phyloP scores from a whole-genome alignment of 768 basidiomycete genomes.

The Guyanaporus albipodus region DNA sequence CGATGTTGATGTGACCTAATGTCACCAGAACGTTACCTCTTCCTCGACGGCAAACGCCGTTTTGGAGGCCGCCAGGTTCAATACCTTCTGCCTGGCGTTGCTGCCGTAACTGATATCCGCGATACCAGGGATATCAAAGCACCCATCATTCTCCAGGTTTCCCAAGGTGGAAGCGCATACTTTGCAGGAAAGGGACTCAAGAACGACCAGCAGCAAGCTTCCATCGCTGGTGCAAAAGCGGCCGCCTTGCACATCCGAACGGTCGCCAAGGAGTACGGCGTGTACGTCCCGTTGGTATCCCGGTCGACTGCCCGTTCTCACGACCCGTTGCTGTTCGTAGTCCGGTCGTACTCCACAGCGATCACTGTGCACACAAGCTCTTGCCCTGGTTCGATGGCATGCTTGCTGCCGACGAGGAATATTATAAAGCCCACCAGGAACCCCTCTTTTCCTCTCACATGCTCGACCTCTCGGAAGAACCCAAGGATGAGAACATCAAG shows the following conservation, averaged over 20 bases:
- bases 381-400: slow-evolving; percentile 99
- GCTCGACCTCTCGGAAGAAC: slow-evolving; percentile 93
- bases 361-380: slow-evolving; percentile 98
- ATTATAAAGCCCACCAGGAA: slow-evolving; percentile 85
- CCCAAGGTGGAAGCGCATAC: slow-evolving; percentile 94
- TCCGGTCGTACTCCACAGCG: slow-evolving; percentile 95
- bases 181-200: slow-evolving; percentile 95
- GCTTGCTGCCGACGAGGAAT: slow-evolving; percentile 93
- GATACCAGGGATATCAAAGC: slow-evolving; percentile 81
- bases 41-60: slow-evolving; percentile 93
- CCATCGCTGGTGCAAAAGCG: slow-evolving; percentile 86
- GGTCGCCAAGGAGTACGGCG: slow-evolving; percentile 86
- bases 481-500: slow-evolving; percentile 91
- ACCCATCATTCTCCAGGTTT: slow-evolving; percentile 96
- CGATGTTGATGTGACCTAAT: slow-evolving; percentile 4
- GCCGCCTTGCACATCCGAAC: slow-evolving; percentile 90
- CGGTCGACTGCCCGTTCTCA: neutral
- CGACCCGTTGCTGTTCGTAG: slow-evolving; percentile 35
- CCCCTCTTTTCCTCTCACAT: slow-evolving; percentile 96
- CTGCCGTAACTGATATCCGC: slow-evolving; percentile 10
- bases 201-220: slow-evolving; percentile 95
- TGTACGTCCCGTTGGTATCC: slow-evolving; percentile 51
- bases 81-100: slow-evolving; percentile 1
- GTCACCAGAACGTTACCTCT: slow-evolving; percentile 84
- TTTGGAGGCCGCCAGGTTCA: slow-evolving; percentile 91